These are phyloP conservation scores for Candida tammaniensis DNA, from an alignment of 805 yeast species.

Conservation along the genomic window DNA sequence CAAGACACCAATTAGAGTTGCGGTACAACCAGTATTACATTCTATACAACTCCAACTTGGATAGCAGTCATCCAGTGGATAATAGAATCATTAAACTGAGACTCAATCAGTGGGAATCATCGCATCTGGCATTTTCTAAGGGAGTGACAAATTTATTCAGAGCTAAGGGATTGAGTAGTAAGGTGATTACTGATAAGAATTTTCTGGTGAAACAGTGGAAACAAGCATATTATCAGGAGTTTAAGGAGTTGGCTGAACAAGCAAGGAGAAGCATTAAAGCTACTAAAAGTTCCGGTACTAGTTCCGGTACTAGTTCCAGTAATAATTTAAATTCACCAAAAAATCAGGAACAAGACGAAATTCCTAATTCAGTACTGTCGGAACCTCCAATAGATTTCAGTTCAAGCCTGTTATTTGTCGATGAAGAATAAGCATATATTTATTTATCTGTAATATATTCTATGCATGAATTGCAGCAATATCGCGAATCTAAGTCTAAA, in stretches of 20 bases:
- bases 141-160: slow-evolving; percentile 22
- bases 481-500: neutral
- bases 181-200: slow-evolving; percentile 42
- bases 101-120: slow-evolving; percentile 66
- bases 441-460: neutral
- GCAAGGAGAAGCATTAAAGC: slow-evolving; percentile 21
- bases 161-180: slow-evolving; percentile 18
- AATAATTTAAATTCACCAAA: too few species aligned
- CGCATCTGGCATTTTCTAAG: slow-evolving; percentile 31
- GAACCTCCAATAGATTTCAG: slow-evolving; percentile 1
- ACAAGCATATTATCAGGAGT: slow-evolving; percentile 36
- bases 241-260: slow-evolving; percentile 31
- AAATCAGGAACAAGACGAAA: neutral
- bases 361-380: slow-evolving; percentile 5
- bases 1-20: slow-evolving; percentile 58
- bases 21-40: slow-evolving; percentile 77
- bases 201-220: slow-evolving; percentile 48
- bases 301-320: neutral
- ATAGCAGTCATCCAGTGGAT: slow-evolving; percentile 61
- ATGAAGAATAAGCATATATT: slow-evolving; percentile 4
- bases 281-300: neutral
- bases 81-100: slow-evolving; percentile 53
- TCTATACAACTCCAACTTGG: slow-evolving; percentile 78
- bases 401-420: slow-evolving; percentile 5
- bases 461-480: neutral